A percentile compares a stretch with the other conserved stretches of the same genome.
Conservation (phyloP, 148 eudicot species). For the Vaccinium macrocarpon region DNA sequence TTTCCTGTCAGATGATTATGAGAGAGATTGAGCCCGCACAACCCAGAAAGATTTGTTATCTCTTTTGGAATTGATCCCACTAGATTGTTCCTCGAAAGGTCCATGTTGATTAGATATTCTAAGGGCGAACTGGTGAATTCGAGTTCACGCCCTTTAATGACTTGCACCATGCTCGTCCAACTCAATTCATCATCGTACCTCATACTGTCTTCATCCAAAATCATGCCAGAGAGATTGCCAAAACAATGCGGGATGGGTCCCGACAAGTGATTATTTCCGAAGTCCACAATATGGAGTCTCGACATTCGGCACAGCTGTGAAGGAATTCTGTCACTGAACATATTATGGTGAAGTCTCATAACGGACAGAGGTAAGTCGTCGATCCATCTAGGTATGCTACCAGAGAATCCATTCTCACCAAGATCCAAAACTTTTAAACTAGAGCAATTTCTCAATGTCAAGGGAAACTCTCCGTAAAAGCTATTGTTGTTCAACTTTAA, state of each 20-base stretch:
- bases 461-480: background rate
- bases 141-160: slow-evolving; percentile 22
- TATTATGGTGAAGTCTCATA: background rate
- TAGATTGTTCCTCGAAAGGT: slow-evolving; percentile 44
- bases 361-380: no score
- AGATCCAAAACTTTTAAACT: no score
- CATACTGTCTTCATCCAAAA: background rate
- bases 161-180: background rate
- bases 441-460: no score
- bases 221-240: slow-evolving; percentile 20
- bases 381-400: no score
- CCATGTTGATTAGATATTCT: slow-evolving; percentile 18
- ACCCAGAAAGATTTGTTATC: slow-evolving; percentile 23
- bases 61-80: slow-evolving; percentile 32
- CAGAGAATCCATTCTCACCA: no score
- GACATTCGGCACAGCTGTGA: background rate
- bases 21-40: slow-evolving; percentile 33
- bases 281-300: slow-evolving; percentile 25
- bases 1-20: slow-evolving; percentile 24
- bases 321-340: background rate
- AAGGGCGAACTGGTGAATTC: slow-evolving; percentile 10
- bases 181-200: accelerated
- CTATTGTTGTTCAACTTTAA: slow-evolving; percentile 3
- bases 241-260: slow-evolving; percentile 33
- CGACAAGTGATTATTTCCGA: slow-evolving; percentile 28